phyloP scores from a whole-genome alignment of 345 rosid species.

The Anacardium occidentale region DNA sequence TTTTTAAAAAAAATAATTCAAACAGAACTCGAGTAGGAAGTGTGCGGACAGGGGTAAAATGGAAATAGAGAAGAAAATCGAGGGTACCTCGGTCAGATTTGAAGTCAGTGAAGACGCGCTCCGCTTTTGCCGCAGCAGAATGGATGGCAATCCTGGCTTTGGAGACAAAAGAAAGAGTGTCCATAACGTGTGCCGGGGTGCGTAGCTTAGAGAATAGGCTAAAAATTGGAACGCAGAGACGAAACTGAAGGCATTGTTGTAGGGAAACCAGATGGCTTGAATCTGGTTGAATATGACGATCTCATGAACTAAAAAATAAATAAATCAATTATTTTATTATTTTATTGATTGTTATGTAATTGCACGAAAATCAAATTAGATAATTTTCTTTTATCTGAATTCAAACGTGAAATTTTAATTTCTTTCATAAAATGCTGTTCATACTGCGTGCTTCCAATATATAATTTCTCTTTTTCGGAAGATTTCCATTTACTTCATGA shows the following conservation, averaged over 20 bases:
- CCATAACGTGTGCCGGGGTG: conserved; percentile 51
- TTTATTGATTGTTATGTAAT: no score
- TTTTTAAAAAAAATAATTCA: no score
- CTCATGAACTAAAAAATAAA: no score
- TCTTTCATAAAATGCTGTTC: no score
- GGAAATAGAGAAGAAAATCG: conserved; percentile 4
- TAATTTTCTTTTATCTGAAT: no score
- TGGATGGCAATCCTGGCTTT: conserved; percentile 88
- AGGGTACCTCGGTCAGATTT: conserved; percentile 71
- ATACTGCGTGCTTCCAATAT: no score
- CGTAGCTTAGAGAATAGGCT: conserved; percentile 25
- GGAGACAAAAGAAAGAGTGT: conserved; percentile 72
- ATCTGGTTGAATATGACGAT: neutral
- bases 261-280: no score
- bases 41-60: neutral
- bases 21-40: neutral
- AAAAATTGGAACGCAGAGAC: conserved; percentile 13
- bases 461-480: no score
- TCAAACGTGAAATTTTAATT: no score
- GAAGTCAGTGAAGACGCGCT: conserved; percentile 86
- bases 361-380: no score
- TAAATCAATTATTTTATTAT: no score
- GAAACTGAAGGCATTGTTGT: conserved; percentile 12
- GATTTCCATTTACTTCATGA: no score
- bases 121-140: conserved; percentile 98